These are phyloP conservation scores for Escallonia rubra DNA, from an alignment of 129 eudicot species.

Conservation along the genomic window DNA sequence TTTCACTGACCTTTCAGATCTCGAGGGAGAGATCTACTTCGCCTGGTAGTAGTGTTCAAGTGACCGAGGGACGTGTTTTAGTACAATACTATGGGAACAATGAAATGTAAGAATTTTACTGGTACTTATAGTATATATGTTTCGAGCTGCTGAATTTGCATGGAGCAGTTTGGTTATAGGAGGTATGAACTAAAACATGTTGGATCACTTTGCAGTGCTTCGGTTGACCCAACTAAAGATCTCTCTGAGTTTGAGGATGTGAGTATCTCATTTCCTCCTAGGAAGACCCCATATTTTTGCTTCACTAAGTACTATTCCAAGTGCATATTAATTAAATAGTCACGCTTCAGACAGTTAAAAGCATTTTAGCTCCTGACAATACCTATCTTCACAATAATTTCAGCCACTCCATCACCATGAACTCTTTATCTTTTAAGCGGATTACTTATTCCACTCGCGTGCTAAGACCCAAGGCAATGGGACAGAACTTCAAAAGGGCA, in stretches of 20 bases:
- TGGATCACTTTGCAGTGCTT: slow-evolving; percentile 21
- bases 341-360: background rate
- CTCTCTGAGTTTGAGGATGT: slow-evolving; percentile 34
- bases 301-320: background rate
- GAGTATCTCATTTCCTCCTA: slow-evolving; percentile 4
- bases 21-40: slow-evolving; percentile 14
- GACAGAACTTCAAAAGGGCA: too few relatives aligned
- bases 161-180: background rate
- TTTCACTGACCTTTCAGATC: slow-evolving; percentile 15
- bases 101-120: slow-evolving; percentile 22
- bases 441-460: too few relatives aligned
- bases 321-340: background rate
- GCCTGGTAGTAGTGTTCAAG: background rate
- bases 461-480: too few relatives aligned
- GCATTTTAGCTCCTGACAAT: background rate
- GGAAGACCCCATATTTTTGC: background rate
- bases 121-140: slow-evolving; percentile 4
- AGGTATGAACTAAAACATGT: slow-evolving; percentile 1
- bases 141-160: background rate
- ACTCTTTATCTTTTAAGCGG: too few relatives aligned
- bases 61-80: slow-evolving; percentile 14
- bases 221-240: slow-evolving; percentile 36
- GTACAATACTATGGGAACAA: slow-evolving; percentile 33
- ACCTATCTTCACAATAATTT: background rate
- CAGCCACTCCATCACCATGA: background rate